phyloP scores from a whole-genome alignment of 768 basidiomycete genomes.

The Naganishia kalamii region DNA sequence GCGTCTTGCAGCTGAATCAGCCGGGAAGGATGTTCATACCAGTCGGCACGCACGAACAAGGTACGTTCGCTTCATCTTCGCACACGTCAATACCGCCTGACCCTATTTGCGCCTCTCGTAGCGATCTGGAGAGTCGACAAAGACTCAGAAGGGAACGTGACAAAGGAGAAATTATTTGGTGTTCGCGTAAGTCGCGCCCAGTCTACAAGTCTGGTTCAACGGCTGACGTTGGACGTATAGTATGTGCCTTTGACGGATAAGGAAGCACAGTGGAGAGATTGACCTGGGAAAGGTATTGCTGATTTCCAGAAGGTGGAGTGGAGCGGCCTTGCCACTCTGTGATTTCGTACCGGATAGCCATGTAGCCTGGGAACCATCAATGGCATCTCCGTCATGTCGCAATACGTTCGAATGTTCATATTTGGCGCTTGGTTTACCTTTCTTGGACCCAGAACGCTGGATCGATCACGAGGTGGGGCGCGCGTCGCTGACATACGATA shows the following conservation, averaged over 20 bases:
- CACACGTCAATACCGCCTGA: neutral
- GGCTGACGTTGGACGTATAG: conserved; percentile 25
- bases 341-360: too few species aligned
- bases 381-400: too few species aligned
- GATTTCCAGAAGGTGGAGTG: too few species aligned
- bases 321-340: too few species aligned
- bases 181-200: conserved; percentile 59
- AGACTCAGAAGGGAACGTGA: conserved; percentile 61
- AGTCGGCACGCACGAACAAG: conserved; percentile 59
- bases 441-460: too few species aligned
- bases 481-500: too few species aligned
- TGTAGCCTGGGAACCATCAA: too few species aligned
- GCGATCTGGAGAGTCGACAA: conserved; percentile 73
- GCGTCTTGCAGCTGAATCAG: neutral
- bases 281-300: neutral
- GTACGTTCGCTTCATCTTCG: conserved; percentile 11
- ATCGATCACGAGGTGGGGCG: too few species aligned
- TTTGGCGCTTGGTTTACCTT: too few species aligned
- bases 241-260: conserved; percentile 48
- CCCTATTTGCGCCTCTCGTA: conserved; percentile 29
- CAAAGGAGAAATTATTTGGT: conserved; percentile 62
- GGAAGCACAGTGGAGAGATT: conserved; percentile 33
- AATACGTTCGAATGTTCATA: too few species aligned
- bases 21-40: conserved; percentile 76
- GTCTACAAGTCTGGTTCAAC: neutral